A percentile compares a stretch with the other conserved stretches of the same genome.
These are phyloP conservation scores for Suillus ampliporus DNA, from an alignment of 768 basidiomycete species.

Conservation along the genomic window DNA sequence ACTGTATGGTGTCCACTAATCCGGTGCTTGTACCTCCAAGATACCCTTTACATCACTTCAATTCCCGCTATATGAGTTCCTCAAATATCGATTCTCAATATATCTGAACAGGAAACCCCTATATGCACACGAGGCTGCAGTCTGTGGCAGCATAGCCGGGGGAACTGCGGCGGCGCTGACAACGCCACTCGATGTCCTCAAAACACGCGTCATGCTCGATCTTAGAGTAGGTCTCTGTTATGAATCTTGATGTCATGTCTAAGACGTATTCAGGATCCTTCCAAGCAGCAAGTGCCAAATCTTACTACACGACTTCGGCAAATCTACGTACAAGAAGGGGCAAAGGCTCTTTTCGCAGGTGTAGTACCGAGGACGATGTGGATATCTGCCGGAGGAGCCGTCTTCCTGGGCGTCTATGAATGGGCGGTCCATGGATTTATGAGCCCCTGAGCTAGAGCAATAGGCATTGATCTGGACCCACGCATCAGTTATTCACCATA, in stretches of 20 bases:
- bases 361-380: slow-evolving; percentile 91
- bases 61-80: slow-evolving; percentile 91
- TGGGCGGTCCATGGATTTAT: slow-evolving; percentile 64
- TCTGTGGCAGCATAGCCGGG: slow-evolving; percentile 91
- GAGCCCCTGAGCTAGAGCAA: slow-evolving; percentile 10
- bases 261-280: slow-evolving; percentile 47
- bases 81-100: slow-evolving; percentile 72
- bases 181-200: slow-evolving; percentile 95
- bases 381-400: slow-evolving; percentile 96
- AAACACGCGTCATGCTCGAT: slow-evolving; percentile 97
- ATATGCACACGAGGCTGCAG: slow-evolving; percentile 76
- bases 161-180: slow-evolving; percentile 89
- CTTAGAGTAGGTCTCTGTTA: slow-evolving; percentile 59
- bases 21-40: slow-evolving; percentile 45
- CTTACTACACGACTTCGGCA: slow-evolving; percentile 58
- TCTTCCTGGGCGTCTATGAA: slow-evolving; percentile 98
- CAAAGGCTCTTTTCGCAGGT: slow-evolving; percentile 80
- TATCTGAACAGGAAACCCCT: slow-evolving; percentile 59
- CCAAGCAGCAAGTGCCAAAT: slow-evolving; percentile 57
- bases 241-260: neutral
- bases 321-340: slow-evolving; percentile 78
- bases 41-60: slow-evolving; percentile 97
- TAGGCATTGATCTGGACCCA: neutral
- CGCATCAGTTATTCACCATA: slow-evolving; percentile 20
- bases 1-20: slow-evolving; percentile 12